Percentiles rank a stretch among this genome's conserved stretches.
Conservation (phyloP, 192 early-diverging fungal genomes). For the Coemansia sp. region DNA sequence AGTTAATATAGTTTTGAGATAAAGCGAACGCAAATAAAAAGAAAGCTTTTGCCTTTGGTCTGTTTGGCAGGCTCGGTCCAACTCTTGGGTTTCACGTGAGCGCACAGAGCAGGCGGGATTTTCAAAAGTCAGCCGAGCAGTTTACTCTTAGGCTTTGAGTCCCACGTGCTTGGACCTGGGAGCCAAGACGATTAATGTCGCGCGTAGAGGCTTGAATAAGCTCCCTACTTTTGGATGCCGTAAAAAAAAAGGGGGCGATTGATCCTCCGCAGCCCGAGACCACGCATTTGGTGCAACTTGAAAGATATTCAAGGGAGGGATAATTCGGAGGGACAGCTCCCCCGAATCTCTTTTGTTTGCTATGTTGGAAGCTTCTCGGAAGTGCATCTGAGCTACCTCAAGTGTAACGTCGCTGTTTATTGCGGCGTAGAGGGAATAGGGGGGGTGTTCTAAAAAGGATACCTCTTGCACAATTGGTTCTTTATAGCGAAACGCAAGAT, state of each 20-base stretch:
- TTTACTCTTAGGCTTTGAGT: constrained; percentile 35
- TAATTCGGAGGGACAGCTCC: neutral
- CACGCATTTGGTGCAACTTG: neutral
- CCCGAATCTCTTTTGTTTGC: neutral
- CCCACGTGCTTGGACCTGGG: constrained; percentile 34
- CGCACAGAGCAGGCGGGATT: neutral
- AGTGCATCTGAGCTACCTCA: neutral
- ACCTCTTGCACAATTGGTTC: neutral
- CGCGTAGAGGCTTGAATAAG: constrained; percentile 8
- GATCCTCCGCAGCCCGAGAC: neutral
- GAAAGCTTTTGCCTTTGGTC: neutral
- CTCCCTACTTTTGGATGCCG: neutral
- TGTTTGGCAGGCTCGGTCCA: neutral
- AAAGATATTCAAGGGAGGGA: neutral
- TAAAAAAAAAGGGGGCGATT: neutral
- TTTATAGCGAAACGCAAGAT: constrained; percentile 1
- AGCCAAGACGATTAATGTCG: constrained; percentile 26
- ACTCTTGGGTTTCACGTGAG: neutral
- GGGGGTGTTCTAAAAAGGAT: neutral
- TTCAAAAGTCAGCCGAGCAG: neutral
- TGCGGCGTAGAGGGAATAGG: neutral
- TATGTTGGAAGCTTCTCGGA: neutral
- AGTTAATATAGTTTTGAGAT: neutral
- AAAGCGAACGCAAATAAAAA: neutral
- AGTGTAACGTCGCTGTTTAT: neutral